Evolutionary conservation across 2,329 filamentous ascomycete genomes (phyloP), one percentile per base, ranked within the genome.

Genomic region (Trichoderma lentiforme): DNA sequence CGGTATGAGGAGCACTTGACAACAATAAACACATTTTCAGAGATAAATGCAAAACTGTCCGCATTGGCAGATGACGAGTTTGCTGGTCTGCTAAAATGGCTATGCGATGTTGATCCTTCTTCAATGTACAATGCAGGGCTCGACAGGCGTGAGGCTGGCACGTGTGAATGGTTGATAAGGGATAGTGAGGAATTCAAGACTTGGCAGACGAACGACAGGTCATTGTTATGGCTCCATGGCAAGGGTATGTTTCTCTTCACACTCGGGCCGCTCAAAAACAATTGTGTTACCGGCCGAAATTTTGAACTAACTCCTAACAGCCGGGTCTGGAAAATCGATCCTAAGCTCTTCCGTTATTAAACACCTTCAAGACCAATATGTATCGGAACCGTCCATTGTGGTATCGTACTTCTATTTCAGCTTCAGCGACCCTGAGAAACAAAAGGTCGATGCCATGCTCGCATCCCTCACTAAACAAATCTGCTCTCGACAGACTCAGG

Each of bases 201-300:
- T 53, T 53, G 47, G 47, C 11, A 53, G 11, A 24, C 47, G 3
- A 53, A 11, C 3, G 47, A 24, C 14, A 11, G 47, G 11, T 53
- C 47, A 24, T 53, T 53, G 47, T 14, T 53, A 11, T 53, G 47
- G 47, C 47, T 53, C n/a, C 47, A 53, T 21, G 47, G 47, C 5
- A 53, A 53, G 11, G 47, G 47, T 53, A 53, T 24, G 47, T 51
- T 24, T 0, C 8, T 0, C 6, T 18, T 8, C 0, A 43, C 0
- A 1, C 9, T 9, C 9, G 7, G n/a, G 39, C 18, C 7, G 3
- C 39, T 43, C 1, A n/a, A 43, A 4, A 18, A 9, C 7, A 18
- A 4, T 9, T 7, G 7, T 9, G 7, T 43, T 43, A n/a, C 3
- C 1, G 0, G 18, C 4, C 18, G 1, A 6, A 1, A 9, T 9